phyloP scores from a whole-genome alignment of 305 asterid genomes.

The Fraxinus dipetala region DNA sequence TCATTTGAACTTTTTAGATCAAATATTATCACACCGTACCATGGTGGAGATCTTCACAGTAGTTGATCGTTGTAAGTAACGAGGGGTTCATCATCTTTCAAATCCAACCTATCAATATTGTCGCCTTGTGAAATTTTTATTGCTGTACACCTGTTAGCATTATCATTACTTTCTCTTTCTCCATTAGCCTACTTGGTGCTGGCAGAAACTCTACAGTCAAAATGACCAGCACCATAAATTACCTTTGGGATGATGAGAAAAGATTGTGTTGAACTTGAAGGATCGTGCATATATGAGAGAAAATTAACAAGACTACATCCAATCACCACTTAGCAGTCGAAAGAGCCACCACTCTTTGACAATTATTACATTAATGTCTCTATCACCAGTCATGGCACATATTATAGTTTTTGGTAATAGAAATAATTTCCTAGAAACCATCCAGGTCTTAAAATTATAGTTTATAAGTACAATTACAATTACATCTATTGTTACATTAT shows the following conservation, averaged over 20 bases:
- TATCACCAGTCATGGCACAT: not conserved
- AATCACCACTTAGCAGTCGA: not conserved
- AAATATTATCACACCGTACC: not conserved
- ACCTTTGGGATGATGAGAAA: not conserved
- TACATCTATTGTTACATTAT: not conserved
- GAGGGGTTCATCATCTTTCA: not conserved
- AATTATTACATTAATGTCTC: not conserved
- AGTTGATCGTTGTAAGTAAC: not conserved
- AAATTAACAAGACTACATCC: not conserved
- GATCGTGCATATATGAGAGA: not conserved
- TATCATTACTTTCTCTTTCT: not conserved
- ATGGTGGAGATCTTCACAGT: constrained; percentile 10
- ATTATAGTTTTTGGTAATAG: not conserved
- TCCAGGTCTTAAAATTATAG: not conserved
- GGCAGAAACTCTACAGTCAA: not conserved
- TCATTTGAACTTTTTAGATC: constrained; percentile 9
- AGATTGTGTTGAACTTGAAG: constrained; percentile 5
- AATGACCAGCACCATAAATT: not conserved
- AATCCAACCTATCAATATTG: constrained; percentile 2
- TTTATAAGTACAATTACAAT: not conserved
- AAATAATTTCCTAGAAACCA: not conserved
- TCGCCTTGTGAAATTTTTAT: not conserved
- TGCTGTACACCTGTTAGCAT: not conserved
- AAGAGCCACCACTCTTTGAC: not conserved
- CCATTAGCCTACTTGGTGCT: not conserved